These are phyloP conservation scores for Peronospora belbahrii DNA, from an alignment of 352 stramenopile genomes.

Conservation along the genomic window DNA sequence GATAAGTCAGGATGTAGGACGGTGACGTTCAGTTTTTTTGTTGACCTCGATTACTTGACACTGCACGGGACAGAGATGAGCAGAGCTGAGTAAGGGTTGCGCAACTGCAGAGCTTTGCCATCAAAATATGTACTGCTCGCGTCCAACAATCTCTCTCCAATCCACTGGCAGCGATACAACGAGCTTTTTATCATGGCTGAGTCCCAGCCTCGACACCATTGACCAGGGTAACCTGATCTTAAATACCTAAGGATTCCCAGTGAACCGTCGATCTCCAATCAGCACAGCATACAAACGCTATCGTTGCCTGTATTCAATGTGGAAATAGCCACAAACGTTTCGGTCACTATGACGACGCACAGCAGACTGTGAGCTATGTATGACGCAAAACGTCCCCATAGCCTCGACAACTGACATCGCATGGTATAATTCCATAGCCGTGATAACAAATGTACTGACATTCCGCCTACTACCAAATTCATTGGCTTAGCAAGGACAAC, in stretches of 20 bases:
- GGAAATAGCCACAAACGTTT: neutral
- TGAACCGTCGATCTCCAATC: conserved; percentile 7
- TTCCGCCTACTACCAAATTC: neutral
- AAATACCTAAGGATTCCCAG: conserved; percentile 5
- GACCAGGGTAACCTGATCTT: neutral
- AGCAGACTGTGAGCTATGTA: no score
- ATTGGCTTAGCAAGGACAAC: neutral
- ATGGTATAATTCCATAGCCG: no score
- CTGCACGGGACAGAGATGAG: no score
- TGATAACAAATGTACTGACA: neutral
- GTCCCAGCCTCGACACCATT: neutral
- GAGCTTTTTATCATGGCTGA: conserved; percentile 15
- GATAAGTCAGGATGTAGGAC: no score
- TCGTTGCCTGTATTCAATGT: neutral
- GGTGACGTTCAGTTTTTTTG: no score
- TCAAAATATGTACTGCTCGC: neutral
- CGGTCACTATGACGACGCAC: neutral
- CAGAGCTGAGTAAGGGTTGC: no score
- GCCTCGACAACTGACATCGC: no score
- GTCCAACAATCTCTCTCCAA: conserved; percentile 1
- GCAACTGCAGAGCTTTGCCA: neutral
- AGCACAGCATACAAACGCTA: conserved; percentile 2
- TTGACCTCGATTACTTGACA: neutral
- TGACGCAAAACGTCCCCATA: no score
- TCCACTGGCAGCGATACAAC: conserved; percentile 1